A percentile compares a stretch with the other conserved stretches of the same genome.
Evolutionary conservation across 441 rosid genomes (phyloP).

Genomic region (Syzygium syzygioides): DNA sequence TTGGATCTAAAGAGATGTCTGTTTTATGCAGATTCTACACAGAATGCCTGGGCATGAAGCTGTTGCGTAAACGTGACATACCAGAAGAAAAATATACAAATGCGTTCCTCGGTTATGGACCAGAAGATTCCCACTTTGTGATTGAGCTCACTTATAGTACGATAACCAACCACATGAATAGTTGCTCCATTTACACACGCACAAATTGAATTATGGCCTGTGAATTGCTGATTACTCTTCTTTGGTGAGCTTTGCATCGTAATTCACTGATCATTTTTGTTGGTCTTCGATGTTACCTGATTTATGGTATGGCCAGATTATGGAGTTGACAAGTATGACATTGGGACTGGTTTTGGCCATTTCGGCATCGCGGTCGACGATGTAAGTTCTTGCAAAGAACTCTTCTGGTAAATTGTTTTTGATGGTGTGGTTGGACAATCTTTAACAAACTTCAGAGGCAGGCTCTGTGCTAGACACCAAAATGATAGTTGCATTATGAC

Average conservation of each 20-base stretch:
- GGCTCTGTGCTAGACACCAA: not conserved
- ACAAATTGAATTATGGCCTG: not conserved
- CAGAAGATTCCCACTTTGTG: conserved; percentile 68
- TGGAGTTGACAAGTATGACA: conserved; percentile 86
- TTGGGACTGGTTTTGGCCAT: conserved; percentile 90
- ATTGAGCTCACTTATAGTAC: conserved; percentile 66
- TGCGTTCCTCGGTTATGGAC: conserved; percentile 77
- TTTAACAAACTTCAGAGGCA: not conserved
- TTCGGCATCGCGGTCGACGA: conserved; percentile 85
- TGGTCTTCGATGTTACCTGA: not conserved
- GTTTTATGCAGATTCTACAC: conserved; percentile 52
- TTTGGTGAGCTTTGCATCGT: not conserved
- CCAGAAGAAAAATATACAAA: conserved; percentile 71
- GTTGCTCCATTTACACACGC: not conserved
- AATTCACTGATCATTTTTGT: not conserved
- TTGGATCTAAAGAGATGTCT: not conserved
- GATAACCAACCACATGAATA: conserved; percentile 2
- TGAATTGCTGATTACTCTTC: not conserved
- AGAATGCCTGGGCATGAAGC: conserved; percentile 74
- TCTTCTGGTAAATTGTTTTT: not conserved
- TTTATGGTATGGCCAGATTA: conserved; percentile 45
- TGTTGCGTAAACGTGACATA: conserved; percentile 62
- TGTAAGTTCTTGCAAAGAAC: conserved; percentile 38
- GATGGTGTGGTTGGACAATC: not conserved
- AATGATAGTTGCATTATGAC: not conserved